Conservation (phyloP, 2,329 filamentous ascomycete genomes). For the Penicillium sp. region DNA sequence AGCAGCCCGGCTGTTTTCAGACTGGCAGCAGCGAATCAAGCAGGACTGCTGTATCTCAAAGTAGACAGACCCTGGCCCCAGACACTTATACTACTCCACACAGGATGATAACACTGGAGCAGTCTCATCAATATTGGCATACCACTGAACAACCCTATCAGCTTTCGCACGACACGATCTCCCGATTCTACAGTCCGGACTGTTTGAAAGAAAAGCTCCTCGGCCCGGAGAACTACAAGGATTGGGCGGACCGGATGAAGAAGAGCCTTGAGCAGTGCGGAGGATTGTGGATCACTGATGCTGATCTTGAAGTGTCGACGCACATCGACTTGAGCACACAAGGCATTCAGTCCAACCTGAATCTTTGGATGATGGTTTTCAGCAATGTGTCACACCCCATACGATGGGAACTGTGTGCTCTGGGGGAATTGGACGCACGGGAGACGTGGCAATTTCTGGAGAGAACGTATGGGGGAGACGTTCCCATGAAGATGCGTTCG, state of each 20-base stretch:
- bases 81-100: neutral
- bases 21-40: neutral
- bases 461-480: neutral
- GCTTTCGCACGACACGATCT: neutral
- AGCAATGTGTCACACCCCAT: constrained; percentile 5
- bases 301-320: neutral
- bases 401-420: neutral
- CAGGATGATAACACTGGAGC: neutral
- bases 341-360: neutral
- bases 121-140: neutral
- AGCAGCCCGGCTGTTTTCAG: no score
- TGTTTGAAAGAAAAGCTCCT: neutral
- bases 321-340: neutral
- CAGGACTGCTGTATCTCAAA: neutral
- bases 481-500: constrained; percentile 1
- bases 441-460: constrained; percentile 6
- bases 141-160: neutral
- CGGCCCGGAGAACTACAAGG: constrained; percentile 8
- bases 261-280: neutral
- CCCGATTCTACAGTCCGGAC: constrained; percentile 3
- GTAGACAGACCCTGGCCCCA: neutral
- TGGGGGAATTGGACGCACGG: neutral
- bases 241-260: constrained; percentile 1
- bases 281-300: neutral
- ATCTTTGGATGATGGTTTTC: constrained; percentile 5